Evolutionary conservation across 768 basidiomycete genomes (phyloP).

Genomic region (Lactifluus hygrophoroides): DNA sequence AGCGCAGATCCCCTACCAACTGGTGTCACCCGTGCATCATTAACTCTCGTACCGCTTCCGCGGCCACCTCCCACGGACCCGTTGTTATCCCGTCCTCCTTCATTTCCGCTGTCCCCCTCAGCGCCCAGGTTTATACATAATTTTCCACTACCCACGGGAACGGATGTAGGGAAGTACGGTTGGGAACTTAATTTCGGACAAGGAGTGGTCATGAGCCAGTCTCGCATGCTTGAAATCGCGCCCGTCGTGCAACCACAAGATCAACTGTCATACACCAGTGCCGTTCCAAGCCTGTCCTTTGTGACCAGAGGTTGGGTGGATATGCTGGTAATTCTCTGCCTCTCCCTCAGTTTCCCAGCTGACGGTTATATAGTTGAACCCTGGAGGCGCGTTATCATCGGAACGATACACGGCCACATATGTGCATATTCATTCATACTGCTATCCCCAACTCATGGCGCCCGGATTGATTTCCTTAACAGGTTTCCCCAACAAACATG

Average conservation of each 20-base stretch:
- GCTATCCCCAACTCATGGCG: not conserved
- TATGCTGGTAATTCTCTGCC: constrained; percentile 36
- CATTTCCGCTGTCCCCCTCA: constrained; percentile 42
- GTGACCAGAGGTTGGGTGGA: constrained; percentile 57
- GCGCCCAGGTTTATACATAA: constrained; percentile 42
- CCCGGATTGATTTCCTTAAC: constrained; percentile 2
- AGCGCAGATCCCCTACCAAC: constrained; percentile 28
- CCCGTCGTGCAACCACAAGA: constrained; percentile 49
- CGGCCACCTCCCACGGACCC: constrained; percentile 26
- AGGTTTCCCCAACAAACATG: constrained; percentile 56
- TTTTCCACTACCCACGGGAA: constrained; percentile 37
- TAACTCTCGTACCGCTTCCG: constrained; percentile 37
- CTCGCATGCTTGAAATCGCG: constrained; percentile 66
- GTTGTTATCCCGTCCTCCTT: constrained; percentile 34
- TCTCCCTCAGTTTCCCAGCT: not conserved
- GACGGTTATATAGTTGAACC: constrained; percentile 40
- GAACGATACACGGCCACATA: constrained; percentile 63
- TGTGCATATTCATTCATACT: constrained; percentile 36
- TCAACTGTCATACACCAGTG: constrained; percentile 35
- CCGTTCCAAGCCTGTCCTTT: constrained; percentile 39
- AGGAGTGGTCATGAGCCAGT: constrained; percentile 67
- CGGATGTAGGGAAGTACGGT: constrained; percentile 27
- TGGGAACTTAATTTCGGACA: constrained; percentile 74
- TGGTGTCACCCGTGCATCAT: constrained; percentile 50
- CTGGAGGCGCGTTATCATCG: constrained; percentile 35